phyloP scores from a whole-genome alignment of 176 grass and related monocot genomes.

The Eleusine indica region DNA sequence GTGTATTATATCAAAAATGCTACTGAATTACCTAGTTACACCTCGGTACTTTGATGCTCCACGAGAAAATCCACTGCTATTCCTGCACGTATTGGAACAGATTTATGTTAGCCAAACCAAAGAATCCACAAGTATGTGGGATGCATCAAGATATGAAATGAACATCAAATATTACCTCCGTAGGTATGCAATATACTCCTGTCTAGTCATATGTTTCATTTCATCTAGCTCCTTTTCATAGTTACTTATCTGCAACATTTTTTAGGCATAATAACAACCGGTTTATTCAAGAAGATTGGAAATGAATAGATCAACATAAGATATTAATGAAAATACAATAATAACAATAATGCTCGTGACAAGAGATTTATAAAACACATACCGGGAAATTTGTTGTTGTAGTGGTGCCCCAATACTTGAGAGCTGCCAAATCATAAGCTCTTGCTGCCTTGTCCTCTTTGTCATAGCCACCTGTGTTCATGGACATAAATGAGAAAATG shows the following conservation, averaged over 20 bases:
- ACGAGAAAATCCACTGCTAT: slow-evolving; percentile 79
- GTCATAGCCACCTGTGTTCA: slow-evolving; percentile 64
- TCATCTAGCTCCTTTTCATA: slow-evolving; percentile 64
- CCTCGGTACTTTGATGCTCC: slow-evolving; percentile 72
- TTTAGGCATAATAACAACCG: not conserved
- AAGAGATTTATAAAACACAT: not conserved
- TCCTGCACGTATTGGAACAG: slow-evolving; percentile 37
- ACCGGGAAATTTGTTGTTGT: slow-evolving; percentile 76
- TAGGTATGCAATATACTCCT: slow-evolving; percentile 65
- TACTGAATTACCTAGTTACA: slow-evolving; percentile 56
- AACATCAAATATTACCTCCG: slow-evolving; percentile 48
- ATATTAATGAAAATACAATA: not conserved
- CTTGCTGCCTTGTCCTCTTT: slow-evolving; percentile 79
- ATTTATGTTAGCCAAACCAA: not conserved
- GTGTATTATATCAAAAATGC: not conserved
- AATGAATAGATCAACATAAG: not conserved
- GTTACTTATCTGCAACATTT: slow-evolving; percentile 47
- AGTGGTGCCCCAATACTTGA: slow-evolving; percentile 78
- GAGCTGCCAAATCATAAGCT: slow-evolving; percentile 76
- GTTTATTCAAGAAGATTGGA: not conserved
- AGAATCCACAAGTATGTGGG: not conserved
- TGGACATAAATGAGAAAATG: slow-evolving; percentile 1
- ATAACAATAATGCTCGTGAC: not conserved
- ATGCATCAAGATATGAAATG: not conserved
- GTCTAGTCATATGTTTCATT: slow-evolving; percentile 78